Base-by-base conservation (phyloP, 1,139 yeast species). In the Taiozyma sp. region DNA sequence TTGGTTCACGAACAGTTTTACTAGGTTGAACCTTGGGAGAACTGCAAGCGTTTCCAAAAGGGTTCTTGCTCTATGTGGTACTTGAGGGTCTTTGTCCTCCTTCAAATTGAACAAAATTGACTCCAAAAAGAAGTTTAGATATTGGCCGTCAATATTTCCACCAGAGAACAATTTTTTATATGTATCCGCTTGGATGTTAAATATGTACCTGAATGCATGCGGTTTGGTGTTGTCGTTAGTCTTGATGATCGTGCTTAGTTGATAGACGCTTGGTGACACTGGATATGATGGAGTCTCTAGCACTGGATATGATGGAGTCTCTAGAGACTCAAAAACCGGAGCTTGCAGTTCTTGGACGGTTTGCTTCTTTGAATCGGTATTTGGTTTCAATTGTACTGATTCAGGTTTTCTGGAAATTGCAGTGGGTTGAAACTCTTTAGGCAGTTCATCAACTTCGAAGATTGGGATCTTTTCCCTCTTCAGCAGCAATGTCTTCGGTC, bases 121-220 rank as follows among this genome's bases (percentile, higher is more conserved):
- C 47, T 79, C 81, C 13, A 84, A 54, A 48, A 74, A 73, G 56
- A 82, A 80, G 29, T 75, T 76, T 16, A 85, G 65, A 51, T 80
- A 75, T 19, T 79, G 81, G 0, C 80, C 66, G 52, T 86, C 92
- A 1, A 86, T 66, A 1, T 89, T 89, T 3, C 78, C 74, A 2
- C 64, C 55, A 2, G 65, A 59, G 54, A 80, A 81, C 3, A 81
- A 61, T 1, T 64, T 62, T 1, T 59, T 46, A 43, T 75, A 69
- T 2, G 69, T 67, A 0, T 55, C 50, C 0, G 71, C 56, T 2
- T 70, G 59, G 1, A 80, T 52, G 2, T 57, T 51, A 13, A 80
- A 62, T 8, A 81, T 70, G 55, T 73, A 79, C 22, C 61, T 51
- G 54, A 78, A 78, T 0, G 79, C 77, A 9, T 60, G 64, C 1